phyloP scores from a whole-genome alignment of 75 land plant genomes.

The Selaginella moellendorffii region DNA sequence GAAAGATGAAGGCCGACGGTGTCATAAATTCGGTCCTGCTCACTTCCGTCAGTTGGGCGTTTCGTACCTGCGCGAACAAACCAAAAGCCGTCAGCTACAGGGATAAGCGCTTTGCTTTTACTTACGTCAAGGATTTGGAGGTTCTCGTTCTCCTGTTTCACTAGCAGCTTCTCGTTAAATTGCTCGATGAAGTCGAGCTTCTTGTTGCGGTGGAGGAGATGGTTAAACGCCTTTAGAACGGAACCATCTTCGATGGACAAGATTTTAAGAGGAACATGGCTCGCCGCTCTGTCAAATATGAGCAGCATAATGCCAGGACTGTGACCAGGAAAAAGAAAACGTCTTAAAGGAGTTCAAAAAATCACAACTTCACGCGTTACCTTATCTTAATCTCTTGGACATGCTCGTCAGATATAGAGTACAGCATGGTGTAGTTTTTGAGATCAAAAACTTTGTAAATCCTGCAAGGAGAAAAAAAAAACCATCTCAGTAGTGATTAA shows the following conservation, averaged over 20 bases:
- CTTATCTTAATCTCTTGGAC: slow-evolving; percentile 95
- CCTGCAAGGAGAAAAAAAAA: slow-evolving; percentile 12
- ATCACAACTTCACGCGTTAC: slow-evolving; percentile 16
- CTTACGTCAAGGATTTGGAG: slow-evolving; percentile 97
- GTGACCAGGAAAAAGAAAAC: slow-evolving; percentile 8
- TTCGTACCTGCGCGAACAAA: slow-evolving; percentile 50
- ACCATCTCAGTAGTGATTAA: background rate
- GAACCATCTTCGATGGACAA: slow-evolving; percentile 95
- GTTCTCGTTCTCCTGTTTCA: slow-evolving; percentile 97
- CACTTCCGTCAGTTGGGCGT: slow-evolving; percentile 69
- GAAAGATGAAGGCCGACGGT: slow-evolving; percentile 90
- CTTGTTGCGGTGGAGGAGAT: slow-evolving; percentile 79
- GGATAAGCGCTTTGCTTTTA: background rate
- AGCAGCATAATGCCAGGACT: slow-evolving; percentile 97
- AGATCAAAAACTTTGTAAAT: slow-evolving; percentile 36
- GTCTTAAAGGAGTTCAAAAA: background rate
- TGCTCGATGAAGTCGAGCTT: slow-evolving; percentile 95
- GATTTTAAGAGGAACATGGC: slow-evolving; percentile 83
- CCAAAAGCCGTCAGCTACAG: background rate
- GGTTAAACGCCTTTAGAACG: slow-evolving; percentile 74
- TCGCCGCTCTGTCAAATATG: slow-evolving; percentile 50
- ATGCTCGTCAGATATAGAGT: slow-evolving; percentile 78
- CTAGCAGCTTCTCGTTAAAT: slow-evolving; percentile 98
- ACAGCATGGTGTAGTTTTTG: slow-evolving; percentile 73
- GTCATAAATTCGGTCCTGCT: slow-evolving; percentile 92